These are phyloP conservation scores for Hygrophila difformis DNA, from an alignment of 257 asterid species.

Conservation along the genomic window DNA sequence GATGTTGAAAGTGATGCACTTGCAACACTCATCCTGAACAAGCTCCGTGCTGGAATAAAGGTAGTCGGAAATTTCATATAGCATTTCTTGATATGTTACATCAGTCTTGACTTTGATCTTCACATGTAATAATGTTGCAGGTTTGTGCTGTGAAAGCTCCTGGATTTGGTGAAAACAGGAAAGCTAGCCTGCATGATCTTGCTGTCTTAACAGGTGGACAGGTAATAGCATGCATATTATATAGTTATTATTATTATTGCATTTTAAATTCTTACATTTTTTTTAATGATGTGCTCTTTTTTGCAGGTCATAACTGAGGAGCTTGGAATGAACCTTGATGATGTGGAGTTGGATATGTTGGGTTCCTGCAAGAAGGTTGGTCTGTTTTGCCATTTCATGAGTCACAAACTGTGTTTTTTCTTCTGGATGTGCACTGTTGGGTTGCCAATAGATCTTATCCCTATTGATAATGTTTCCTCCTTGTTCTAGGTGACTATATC, in stretches of 20 bases:
- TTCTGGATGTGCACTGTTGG: too few relatives aligned
- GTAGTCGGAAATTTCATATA: slow-evolving; percentile 18
- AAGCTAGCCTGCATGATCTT: slow-evolving; percentile 71
- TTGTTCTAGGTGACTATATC: slow-evolving; percentile 62
- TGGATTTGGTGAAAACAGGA: slow-evolving; percentile 93
- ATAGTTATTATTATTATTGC: background rate
- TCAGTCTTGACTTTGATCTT: background rate
- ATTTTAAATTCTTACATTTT: too few relatives aligned
- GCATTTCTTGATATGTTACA: too few relatives aligned
- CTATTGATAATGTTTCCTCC: background rate
- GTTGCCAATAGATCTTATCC: too few relatives aligned
- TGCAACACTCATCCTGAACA: slow-evolving; percentile 89
- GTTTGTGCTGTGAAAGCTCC: slow-evolving; percentile 96
- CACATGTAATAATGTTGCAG: slow-evolving; percentile 22
- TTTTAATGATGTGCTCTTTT: background rate
- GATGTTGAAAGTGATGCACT: slow-evolving; percentile 96
- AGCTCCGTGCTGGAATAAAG: slow-evolving; percentile 92
- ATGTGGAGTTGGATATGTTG: slow-evolving; percentile 72
- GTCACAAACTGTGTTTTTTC: too few relatives aligned
- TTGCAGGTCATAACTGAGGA: slow-evolving; percentile 83
- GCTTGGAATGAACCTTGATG: slow-evolving; percentile 80
- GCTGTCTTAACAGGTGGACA: slow-evolving; percentile 89
- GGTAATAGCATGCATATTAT: slow-evolving; percentile 25
- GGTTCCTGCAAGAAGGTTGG: slow-evolving; percentile 91
- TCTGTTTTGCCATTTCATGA: background rate